phyloP scores from a whole-genome alignment of 2,329 filamentous ascomycete genomes.

The Microcyclospora tardicrescens region DNA sequence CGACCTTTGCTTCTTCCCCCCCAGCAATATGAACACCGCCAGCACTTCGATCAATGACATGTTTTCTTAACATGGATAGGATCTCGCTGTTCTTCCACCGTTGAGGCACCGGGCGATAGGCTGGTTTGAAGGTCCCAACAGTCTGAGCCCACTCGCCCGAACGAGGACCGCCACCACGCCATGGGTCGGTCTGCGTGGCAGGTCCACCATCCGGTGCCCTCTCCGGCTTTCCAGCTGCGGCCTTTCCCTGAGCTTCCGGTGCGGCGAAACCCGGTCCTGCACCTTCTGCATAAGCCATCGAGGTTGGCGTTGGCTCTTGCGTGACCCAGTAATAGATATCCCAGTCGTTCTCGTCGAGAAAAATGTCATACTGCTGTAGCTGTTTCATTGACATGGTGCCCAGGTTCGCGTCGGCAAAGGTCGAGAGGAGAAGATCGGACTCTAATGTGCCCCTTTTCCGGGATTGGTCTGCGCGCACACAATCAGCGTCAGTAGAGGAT shows the following conservation, averaged over 20 bases:
- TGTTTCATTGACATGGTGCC: conserved; percentile 57
- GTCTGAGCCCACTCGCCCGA: conserved; percentile 94
- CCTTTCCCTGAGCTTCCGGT: conserved; percentile 32
- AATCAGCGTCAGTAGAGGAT: conserved; percentile 18
- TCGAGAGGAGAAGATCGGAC: conserved; percentile 88
- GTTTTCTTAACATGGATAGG: conserved; percentile 59
- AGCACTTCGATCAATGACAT: conserved; percentile 62
- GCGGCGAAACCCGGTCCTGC: conserved; percentile 32
- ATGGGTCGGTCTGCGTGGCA: conserved; percentile 18
- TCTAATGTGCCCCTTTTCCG: conserved; percentile 94
- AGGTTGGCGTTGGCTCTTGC: conserved; percentile 56
- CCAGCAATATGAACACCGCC: conserved; percentile 39
- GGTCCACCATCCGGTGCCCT: conserved; percentile 27
- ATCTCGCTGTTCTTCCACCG: conserved; percentile 80
- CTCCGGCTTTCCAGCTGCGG: conserved; percentile 10
- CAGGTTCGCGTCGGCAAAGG: conserved; percentile 76
- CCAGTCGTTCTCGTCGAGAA: conserved; percentile 99
- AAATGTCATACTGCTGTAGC: conserved; percentile 73
- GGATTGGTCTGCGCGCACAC: conserved; percentile 60
- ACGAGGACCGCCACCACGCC: conserved; percentile 39
- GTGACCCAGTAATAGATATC: conserved; percentile 99
- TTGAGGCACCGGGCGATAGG: conserved; percentile 76
- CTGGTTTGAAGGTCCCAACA: conserved; percentile 82
- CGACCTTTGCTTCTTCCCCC: conserved; percentile 22
- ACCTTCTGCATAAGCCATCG: conserved; percentile 43